Evolutionary conservation across 345 rosid genomes (phyloP).

Genomic region (Euphorbia peplus): DNA sequence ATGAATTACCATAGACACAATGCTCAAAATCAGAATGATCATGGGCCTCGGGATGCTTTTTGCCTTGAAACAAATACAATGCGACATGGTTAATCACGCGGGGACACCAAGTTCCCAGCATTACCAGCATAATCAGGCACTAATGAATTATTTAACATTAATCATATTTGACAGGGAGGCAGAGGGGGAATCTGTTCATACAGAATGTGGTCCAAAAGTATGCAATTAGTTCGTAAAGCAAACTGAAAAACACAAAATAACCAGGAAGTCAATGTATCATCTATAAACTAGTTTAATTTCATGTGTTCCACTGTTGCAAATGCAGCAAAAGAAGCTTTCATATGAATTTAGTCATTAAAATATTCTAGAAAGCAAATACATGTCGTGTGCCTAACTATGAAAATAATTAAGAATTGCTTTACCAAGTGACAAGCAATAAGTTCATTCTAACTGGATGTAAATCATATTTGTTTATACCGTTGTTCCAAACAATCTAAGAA

Average conservation of each 20-base stretch:
- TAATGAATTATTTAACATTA: neutral
- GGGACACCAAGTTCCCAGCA: neutral
- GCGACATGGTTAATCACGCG: neutral
- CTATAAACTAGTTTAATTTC: neutral
- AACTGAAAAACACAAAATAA: neutral
- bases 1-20: too few relatives aligned
- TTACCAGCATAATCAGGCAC: neutral
- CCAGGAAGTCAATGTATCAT: neutral
- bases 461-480: neutral
- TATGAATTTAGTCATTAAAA: neutral
- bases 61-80: neutral
- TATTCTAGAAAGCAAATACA: neutral
- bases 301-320: neutral
- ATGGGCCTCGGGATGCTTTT: too few relatives aligned
- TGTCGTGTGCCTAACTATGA: neutral
- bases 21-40: neutral
- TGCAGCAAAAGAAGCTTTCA: neutral
- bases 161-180: neutral
- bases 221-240: neutral
- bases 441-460: too few relatives aligned
- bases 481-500: neutral
- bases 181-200: neutral
- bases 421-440: too few relatives aligned
- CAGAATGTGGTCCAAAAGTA: neutral
- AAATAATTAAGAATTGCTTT: neutral